Base-by-base conservation (phyloP, 148 eudicot species). In the Rhododendron molle region DNA sequence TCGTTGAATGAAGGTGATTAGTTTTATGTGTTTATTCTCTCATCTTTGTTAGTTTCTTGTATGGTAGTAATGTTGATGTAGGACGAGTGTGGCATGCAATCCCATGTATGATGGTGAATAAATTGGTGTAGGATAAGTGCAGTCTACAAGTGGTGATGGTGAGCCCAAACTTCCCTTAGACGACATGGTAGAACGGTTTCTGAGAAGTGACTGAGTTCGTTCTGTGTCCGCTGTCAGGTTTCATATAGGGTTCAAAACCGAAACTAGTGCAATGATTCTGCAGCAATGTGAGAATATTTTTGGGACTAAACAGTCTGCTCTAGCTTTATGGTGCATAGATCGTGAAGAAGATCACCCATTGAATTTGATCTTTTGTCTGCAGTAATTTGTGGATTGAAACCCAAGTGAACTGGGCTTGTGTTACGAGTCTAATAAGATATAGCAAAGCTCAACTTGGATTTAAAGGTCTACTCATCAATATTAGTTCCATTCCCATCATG, bases 1-100 rank as follows among this genome's bases (percentile, higher is more conserved):
- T 86, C 92, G 87, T 83, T 93, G 86, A 83, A 95, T 82, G 97
- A 96, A 94, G 99, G 98, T 95, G 87, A 32, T 56, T 12, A 65
- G 50, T 54, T 32, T 50, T 52, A 15, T 21, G 36, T 43, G 65
- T 23, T 56, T 7, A 12, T 40, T 34, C 62, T 72, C 44, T 40
- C 23, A 4, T 67, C 7, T 21, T 50, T 36, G 26, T 16, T 86
- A 15, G 3, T 79, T 54, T 65, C 58, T 9, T 32, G 13, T 79
- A 18, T 21, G 10, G 28, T 10, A 65, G 72, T n/a, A 32, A 65
- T 65, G 71, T 26, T 77, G 80, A 77, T 77, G 52, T 43, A 77
- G 80, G 80, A 77, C 1, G 23, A 44, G 52, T 77, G 50, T 77
- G 80, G 54, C 13, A 18, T 20, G n/a, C 26, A 74, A 34, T 74